phyloP scores from a whole-genome alignment of 2,329 filamentous ascomycete species.

The Penicillium sp. region DNA sequence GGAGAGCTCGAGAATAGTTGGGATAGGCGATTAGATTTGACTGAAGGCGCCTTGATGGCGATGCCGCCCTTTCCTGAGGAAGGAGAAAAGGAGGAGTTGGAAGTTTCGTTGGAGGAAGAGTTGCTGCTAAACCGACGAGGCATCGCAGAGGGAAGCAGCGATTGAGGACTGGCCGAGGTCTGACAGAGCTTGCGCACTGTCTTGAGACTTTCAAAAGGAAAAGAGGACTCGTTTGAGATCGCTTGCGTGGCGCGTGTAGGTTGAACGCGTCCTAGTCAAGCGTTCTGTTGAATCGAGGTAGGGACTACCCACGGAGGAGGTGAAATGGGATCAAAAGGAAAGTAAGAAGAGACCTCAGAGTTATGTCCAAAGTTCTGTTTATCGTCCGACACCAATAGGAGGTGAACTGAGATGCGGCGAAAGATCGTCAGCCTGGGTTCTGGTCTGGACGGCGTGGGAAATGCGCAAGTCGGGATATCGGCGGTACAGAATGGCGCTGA shows the following conservation, averaged over 20 bases:
- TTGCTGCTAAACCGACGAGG: constrained; percentile 65
- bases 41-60: constrained; percentile 52
- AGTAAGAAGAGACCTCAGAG: neutral
- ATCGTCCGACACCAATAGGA: neutral
- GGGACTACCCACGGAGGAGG: constrained; percentile 14
- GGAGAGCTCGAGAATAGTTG: constrained; percentile 83
- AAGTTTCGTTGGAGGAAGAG: constrained; percentile 58
- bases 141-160: constrained; percentile 55
- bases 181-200: neutral
- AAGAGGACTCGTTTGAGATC: neutral
- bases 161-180: constrained; percentile 5
- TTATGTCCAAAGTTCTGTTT: too few relatives aligned
- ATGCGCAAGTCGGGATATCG: neutral
- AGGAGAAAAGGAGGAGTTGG: constrained; percentile 55
- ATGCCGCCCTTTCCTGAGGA: constrained; percentile 59
- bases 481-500: neutral
- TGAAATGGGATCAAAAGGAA: neutral
- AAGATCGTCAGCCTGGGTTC: constrained; percentile 1
- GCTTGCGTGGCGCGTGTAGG: neutral
- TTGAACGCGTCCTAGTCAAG: constrained; percentile 13
- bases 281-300: constrained; percentile 21
- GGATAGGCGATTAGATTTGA: constrained; percentile 75
- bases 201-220: neutral
- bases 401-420: neutral
- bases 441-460: neutral